phyloP scores from a whole-genome alignment of 2,329 filamentous ascomycete genomes.

The Parasarocladium wereldwijsianum region DNA sequence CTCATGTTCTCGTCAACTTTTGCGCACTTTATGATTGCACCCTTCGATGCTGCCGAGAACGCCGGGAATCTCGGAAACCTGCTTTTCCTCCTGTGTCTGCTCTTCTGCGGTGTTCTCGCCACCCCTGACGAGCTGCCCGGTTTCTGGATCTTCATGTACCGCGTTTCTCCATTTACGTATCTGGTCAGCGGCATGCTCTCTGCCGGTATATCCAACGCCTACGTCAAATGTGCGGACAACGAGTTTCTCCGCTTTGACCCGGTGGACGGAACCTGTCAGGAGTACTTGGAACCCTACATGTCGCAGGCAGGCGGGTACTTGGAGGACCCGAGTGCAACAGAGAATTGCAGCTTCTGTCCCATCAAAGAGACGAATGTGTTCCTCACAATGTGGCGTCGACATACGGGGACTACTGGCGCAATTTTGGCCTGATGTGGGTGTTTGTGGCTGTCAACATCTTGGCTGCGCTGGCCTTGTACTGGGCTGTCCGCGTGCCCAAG shows the following conservation, averaged over 20 bases:
- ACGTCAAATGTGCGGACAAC: constrained; percentile 1
- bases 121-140: constrained; percentile 43
- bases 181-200: constrained; percentile 39
- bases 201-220: constrained; percentile 1
- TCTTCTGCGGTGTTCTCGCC: constrained; percentile 41
- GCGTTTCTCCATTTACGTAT: constrained; percentile 55
- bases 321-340: not conserved
- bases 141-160: constrained; percentile 63
- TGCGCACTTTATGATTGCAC: constrained; percentile 45
- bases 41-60: constrained; percentile 47
- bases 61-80: too few relatives aligned
- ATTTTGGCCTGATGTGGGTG: constrained; percentile 2
- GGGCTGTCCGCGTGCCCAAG: constrained; percentile 1
- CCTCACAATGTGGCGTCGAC: not conserved
- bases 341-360: constrained; percentile 2
- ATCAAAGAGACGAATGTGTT: not conserved
- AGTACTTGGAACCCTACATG: constrained; percentile 3
- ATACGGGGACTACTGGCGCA: constrained; percentile 1
- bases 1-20: constrained; percentile 52
- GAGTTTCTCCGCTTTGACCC: constrained; percentile 3
- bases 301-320: not conserved
- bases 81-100: constrained; percentile 45
- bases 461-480: constrained; percentile 2
- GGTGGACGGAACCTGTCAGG: not conserved
- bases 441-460: constrained; percentile 2